Evolutionary conservation across 768 basidiomycete species (phyloP).

Genomic region (Candolleomyces aberdarensis): DNA sequence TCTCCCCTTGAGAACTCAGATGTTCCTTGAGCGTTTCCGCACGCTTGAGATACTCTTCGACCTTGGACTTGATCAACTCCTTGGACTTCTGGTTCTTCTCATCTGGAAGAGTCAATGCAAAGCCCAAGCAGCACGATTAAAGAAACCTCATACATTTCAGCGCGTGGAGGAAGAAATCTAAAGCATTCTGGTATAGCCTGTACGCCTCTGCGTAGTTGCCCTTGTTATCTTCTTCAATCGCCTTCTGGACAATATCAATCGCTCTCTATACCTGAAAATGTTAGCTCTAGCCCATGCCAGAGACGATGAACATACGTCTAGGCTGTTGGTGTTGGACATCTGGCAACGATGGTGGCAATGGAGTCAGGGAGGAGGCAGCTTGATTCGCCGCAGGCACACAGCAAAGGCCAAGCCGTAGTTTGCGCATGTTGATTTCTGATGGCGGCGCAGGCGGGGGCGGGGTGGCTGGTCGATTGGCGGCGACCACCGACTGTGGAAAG

Average conservation of each 20-base stretch:
- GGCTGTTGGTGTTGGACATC: slow-evolving; percentile 43
- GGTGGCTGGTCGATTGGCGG: too few species aligned
- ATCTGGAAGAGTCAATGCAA: slow-evolving; percentile 16
- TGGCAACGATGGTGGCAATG: not conserved
- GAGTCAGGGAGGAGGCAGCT: too few species aligned
- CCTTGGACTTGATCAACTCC: slow-evolving; percentile 79
- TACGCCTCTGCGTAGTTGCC: slow-evolving; percentile 93
- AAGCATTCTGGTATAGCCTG: slow-evolving; percentile 90
- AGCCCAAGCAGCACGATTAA: not conserved
- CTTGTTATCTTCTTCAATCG: slow-evolving; percentile 90
- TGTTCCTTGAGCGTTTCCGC: slow-evolving; percentile 92
- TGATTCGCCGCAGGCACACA: too few species aligned
- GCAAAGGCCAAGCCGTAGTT: too few species aligned
- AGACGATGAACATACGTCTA: slow-evolving; percentile 39
- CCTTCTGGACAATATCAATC: slow-evolving; percentile 88
- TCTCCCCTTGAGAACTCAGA: slow-evolving; percentile 62
- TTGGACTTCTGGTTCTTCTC: slow-evolving; percentile 92
- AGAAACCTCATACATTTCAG: slow-evolving; percentile 67
- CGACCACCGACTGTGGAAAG: too few species aligned
- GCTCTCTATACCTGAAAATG: slow-evolving; percentile 40
- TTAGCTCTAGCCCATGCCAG: slow-evolving; percentile 2
- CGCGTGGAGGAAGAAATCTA: slow-evolving; percentile 99
- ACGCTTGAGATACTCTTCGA: slow-evolving; percentile 86
- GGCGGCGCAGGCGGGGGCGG: too few species aligned
- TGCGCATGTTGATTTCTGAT: too few species aligned